phyloP scores from a whole-genome alignment of 805 yeast genomes.

The Ogataea ramenticola region DNA sequence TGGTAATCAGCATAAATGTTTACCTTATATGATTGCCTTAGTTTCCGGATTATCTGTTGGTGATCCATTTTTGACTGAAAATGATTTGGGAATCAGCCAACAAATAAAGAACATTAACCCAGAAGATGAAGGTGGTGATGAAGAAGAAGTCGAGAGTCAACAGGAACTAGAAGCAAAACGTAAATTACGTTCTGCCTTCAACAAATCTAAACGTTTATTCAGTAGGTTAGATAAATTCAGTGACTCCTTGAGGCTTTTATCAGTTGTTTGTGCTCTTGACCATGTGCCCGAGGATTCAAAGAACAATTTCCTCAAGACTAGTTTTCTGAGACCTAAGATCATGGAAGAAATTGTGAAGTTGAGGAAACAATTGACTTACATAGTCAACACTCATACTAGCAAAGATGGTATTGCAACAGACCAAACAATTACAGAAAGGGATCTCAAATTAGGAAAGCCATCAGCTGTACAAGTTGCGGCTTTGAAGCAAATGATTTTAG shows the following conservation, averaged over 20 bases:
- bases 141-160: constrained; percentile 26
- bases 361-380: constrained; percentile 68
- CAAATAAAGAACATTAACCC: constrained; percentile 19
- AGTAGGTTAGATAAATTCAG: constrained; percentile 62
- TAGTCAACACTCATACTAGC: constrained; percentile 61
- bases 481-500: constrained; percentile 83
- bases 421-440: constrained; percentile 29
- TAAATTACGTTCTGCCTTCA: constrained; percentile 41
- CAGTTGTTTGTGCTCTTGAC: constrained; percentile 84
- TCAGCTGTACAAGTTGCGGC: constrained; percentile 61
- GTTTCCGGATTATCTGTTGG: constrained; percentile 93
- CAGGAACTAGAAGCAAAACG: constrained; percentile 32
- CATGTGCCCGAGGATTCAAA: constrained; percentile 51
- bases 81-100: constrained; percentile 55
- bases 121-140: constrained; percentile 30
- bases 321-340: constrained; percentile 69
- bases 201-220: constrained; percentile 53
- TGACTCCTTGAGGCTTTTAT: constrained; percentile 68
- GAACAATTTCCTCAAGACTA: constrained; percentile 41
- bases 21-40: constrained; percentile 83
- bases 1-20: constrained; percentile 79
- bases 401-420: constrained; percentile 51
- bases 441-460: constrained; percentile 60
- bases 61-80: constrained; percentile 75
- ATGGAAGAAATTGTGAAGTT: constrained; percentile 83